These are phyloP conservation scores for Mortierella sp. DNA, from an alignment of 371 early-diverging fungal species.

Conservation along the genomic window DNA sequence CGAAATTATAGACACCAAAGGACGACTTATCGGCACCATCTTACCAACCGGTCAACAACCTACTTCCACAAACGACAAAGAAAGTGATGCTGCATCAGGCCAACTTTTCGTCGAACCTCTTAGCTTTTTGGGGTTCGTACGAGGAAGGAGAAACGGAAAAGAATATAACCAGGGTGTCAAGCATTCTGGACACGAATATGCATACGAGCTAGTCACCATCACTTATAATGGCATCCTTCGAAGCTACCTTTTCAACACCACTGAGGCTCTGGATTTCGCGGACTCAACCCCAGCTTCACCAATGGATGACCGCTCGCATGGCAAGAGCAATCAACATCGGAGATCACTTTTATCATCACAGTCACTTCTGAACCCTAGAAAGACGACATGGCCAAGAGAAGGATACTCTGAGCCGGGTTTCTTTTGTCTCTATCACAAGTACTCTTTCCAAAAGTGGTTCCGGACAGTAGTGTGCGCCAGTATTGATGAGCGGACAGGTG, in stretches of 20 bases:
- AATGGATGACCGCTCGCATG: constrained; percentile 7
- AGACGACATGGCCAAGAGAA: constrained; percentile 36
- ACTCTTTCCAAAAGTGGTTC: constrained; percentile 48
- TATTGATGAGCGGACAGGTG: constrained; percentile 36
- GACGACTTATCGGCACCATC: constrained; percentile 46
- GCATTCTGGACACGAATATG: constrained; percentile 47
- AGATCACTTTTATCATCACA: constrained; percentile 35
- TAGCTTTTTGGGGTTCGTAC: constrained; percentile 47
- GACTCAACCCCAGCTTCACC: constrained; percentile 19
- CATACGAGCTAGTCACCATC: constrained; percentile 53
- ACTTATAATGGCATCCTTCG: constrained; percentile 54
- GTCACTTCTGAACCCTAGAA: constrained; percentile 24
- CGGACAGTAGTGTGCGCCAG: constrained; percentile 52
- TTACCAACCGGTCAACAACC: constrained; percentile 34
- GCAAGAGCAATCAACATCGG: constrained; percentile 22
- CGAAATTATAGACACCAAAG: constrained; percentile 51
- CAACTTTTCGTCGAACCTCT: constrained; percentile 54
- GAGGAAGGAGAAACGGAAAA: constrained; percentile 16
- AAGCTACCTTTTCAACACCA: constrained; percentile 55
- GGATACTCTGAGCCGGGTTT: constrained; percentile 54
- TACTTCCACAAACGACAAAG: constrained; percentile 2
- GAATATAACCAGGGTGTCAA: constrained; percentile 9
- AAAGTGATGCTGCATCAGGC: not conserved
- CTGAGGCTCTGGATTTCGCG: constrained; percentile 19
- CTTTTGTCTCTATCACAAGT: constrained; percentile 54